These are phyloP conservation scores for Melampsora abietis-canadensis DNA, from an alignment of 1,284 basidiomycete genomes.

Conservation along the genomic window DNA sequence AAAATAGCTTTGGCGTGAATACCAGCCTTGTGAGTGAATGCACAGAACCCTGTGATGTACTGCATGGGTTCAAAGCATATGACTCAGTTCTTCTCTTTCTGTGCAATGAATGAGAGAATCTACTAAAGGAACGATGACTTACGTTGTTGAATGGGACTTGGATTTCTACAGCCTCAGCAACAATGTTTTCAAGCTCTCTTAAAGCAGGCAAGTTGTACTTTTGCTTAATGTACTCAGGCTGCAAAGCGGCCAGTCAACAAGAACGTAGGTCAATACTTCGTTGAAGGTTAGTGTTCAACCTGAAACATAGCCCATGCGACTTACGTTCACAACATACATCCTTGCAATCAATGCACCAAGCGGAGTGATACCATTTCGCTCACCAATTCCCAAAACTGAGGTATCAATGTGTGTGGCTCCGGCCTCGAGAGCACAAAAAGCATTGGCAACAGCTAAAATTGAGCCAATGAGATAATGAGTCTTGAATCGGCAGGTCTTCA, in stretches of 20 bases:
- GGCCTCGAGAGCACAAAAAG: conserved; percentile 96
- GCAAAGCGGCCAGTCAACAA: conserved; percentile 10
- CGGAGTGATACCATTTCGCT: conserved; percentile 98
- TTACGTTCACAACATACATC: conserved; percentile 62
- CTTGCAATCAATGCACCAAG: conserved; percentile 95
- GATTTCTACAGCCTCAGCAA: conserved; percentile 97
- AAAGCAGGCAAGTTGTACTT: conserved; percentile 99
- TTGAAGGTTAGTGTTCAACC: neutral
- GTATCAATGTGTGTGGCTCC: conserved; percentile 99
- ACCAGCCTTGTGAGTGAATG: conserved; percentile 99
- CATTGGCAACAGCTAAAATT: conserved; percentile 84
- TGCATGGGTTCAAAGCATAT: conserved; percentile 51
- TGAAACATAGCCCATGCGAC: neutral
- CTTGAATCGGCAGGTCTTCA: neutral
- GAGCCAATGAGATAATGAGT: neutral
- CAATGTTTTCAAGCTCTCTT: conserved; percentile 96
- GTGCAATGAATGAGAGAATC: no score
- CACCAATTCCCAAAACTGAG: conserved; percentile 90
- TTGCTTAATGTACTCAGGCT: conserved; percentile 97
- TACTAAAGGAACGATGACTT: conserved; percentile 51
- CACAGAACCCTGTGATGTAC: conserved; percentile 83
- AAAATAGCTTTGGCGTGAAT: conserved; percentile 99
- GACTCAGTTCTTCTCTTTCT: conserved; percentile 55
- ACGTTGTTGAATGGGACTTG: conserved; percentile 97
- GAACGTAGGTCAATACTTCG: neutral